These are phyloP conservation scores for Cystobasidium pallidum DNA, from an alignment of 1,284 basidiomycete species.

Conservation along the genomic window DNA sequence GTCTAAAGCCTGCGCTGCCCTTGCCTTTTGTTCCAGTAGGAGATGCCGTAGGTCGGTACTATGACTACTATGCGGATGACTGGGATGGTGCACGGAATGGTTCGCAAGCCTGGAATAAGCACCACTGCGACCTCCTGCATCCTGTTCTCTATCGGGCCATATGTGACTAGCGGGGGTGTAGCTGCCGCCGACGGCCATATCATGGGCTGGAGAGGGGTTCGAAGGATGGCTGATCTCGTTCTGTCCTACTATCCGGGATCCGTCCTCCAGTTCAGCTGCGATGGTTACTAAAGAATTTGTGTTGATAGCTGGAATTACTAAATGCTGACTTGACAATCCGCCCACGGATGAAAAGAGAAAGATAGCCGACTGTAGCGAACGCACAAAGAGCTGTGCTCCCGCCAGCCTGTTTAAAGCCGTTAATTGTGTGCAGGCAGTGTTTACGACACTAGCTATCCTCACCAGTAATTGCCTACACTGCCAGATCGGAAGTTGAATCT, in stretches of 20 bases:
- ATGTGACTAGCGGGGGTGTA: slow-evolving; percentile 51
- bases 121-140: slow-evolving; percentile 12
- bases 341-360: slow-evolving; percentile 94
- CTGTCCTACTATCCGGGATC: slow-evolving; percentile 81
- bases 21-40: slow-evolving; percentile 25
- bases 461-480: slow-evolving; percentile 55
- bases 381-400: slow-evolving; percentile 68
- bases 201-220: slow-evolving; percentile 46
- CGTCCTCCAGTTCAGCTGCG: slow-evolving; percentile 87
- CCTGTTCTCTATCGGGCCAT: slow-evolving; percentile 43
- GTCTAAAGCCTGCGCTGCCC: slow-evolving; percentile 16
- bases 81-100: slow-evolving; percentile 4
- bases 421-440: neutral
- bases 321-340: slow-evolving; percentile 59
- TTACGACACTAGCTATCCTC: no score
- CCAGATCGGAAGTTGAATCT: slow-evolving; percentile 87
- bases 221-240: slow-evolving; percentile 96
- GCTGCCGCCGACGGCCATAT: slow-evolving; percentile 30
- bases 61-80: slow-evolving; percentile 6
- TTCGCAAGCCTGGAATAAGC: slow-evolving; percentile 22
- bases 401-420: slow-evolving; percentile 63
- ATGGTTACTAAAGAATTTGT: slow-evolving; percentile 98
- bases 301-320: slow-evolving; percentile 76
- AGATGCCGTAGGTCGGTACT: slow-evolving; percentile 20
- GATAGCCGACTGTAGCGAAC: slow-evolving; percentile 73